Percentiles rank a stretch among this genome's conserved stretches.
Conservation (phyloP, 306 rosid species). For the Vigna mungo region DNA sequence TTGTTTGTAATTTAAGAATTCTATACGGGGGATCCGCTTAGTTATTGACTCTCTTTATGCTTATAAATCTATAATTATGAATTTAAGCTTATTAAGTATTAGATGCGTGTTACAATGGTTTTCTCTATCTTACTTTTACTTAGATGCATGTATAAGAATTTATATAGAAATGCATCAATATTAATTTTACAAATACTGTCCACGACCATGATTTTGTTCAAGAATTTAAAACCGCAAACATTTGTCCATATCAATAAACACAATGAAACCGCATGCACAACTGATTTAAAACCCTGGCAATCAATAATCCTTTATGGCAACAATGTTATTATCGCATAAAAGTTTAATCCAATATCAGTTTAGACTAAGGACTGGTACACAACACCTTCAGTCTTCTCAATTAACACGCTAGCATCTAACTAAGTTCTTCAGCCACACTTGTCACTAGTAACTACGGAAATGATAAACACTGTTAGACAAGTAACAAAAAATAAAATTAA, state of each 20-base stretch:
- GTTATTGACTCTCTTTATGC: too few species aligned
- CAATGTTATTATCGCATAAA: neutral
- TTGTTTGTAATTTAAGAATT: too few species aligned
- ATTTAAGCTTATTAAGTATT: too few species aligned
- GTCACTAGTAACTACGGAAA: neutral
- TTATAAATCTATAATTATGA: too few species aligned
- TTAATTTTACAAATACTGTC: too few species aligned
- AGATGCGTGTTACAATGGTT: too few species aligned
- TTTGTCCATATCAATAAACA: neutral
- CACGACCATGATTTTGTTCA: neutral
- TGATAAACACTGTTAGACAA: neutral
- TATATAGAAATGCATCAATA: too few species aligned
- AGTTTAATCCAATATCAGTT: constrained; percentile 6
- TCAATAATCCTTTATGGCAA: neutral
- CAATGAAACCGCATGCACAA: neutral
- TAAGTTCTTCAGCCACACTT: neutral
- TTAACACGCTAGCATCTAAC: constrained; percentile 10
- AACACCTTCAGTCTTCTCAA: constrained; percentile 1
- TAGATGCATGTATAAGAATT: too few species aligned
- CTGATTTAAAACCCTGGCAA: neutral
- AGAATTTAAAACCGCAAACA: too few species aligned
- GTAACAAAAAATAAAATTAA: neutral
- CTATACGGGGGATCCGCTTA: too few species aligned
- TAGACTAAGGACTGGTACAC: neutral
- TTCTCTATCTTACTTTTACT: too few species aligned